These are phyloP conservation scores for Eutrema japonicum DNA, from an alignment of 345 rosid genomes.

Conservation along the genomic window DNA sequence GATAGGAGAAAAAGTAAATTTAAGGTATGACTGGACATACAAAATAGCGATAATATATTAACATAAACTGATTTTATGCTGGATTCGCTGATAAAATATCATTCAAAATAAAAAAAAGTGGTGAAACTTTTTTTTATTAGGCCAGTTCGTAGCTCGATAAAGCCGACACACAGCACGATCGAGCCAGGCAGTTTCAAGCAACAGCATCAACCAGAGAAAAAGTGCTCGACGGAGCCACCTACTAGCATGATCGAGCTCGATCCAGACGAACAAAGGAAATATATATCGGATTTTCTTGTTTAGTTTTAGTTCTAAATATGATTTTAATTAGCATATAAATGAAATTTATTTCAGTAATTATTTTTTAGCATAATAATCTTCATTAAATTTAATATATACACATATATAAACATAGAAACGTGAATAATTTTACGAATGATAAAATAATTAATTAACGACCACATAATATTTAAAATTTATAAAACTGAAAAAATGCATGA, in stretches of 20 bases:
- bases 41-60: neutral
- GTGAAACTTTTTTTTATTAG: neutral
- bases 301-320: neutral
- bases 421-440: neutral
- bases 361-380: neutral
- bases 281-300: too few species aligned
- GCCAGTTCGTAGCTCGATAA: too few species aligned
- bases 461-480: neutral
- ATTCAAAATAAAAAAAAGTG: neutral
- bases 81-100: neutral
- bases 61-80: neutral
- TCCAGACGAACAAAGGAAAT: too few species aligned
- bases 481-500: conserved; percentile 1
- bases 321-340: neutral
- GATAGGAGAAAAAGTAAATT: conserved; percentile 28
- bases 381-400: neutral
- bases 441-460: neutral
- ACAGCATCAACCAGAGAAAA: too few species aligned
- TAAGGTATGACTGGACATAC: conserved; percentile 26
- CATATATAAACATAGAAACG: neutral
- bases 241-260: too few species aligned
- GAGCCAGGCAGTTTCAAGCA: too few species aligned
- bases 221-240: too few species aligned
- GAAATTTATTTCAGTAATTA: neutral
- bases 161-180: too few species aligned